Evolutionary conservation across 192 early-diverging fungal genomes (phyloP), one percentile per base, ranked within the genome.

Genomic region (Entophlyctis helioformis): DNA sequence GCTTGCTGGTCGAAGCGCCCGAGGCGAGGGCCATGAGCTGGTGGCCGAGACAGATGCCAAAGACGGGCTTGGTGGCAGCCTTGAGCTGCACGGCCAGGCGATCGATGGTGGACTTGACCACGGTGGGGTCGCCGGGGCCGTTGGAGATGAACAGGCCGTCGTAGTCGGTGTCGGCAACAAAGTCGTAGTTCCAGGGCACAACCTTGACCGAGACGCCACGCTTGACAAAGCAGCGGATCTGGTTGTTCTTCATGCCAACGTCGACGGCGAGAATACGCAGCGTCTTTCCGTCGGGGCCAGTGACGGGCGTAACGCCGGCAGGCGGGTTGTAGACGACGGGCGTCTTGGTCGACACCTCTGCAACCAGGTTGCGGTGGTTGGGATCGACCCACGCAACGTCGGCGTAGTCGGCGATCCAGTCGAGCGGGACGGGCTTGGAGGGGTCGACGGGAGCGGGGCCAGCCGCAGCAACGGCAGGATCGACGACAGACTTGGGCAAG

Each of bases 11-110:
- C 50, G 71, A 62, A 7, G 90, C 95, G 13, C 93, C 93, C 8
- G 91, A 68, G 7, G 95, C 95, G 48, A 98, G 74, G 18, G 91
- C 89, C 35, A 95, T 58, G 28, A 98, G 70, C 67, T 98, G 95
- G 66, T 98, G 95, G 12, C 95, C 95, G n/a, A 98, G 68, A 74
- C 95, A 98, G 57, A 98, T 98, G 59, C 95, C 95, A 69, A 98
- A 98, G 49, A 98, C 80, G 26, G 95, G 95, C 57, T 87, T 88
- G 37, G 76, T 83, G 11, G 72, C 66, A 11, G 69, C 50, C 22
- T 76, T 63, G 21, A 95, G 55, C 27, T 83, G 78, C 47, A 68
- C 65, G 27, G 70, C 54, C 21, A 96, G 63, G 23, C 80, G 78
- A 24, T 71, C 80, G 44, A 96, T 87, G 24, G 92, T 94, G 41